These are phyloP conservation scores for Endotrypanum monterogeii DNA, from an alignment of 208 protist genomes.

Conservation along the genomic window DNA sequence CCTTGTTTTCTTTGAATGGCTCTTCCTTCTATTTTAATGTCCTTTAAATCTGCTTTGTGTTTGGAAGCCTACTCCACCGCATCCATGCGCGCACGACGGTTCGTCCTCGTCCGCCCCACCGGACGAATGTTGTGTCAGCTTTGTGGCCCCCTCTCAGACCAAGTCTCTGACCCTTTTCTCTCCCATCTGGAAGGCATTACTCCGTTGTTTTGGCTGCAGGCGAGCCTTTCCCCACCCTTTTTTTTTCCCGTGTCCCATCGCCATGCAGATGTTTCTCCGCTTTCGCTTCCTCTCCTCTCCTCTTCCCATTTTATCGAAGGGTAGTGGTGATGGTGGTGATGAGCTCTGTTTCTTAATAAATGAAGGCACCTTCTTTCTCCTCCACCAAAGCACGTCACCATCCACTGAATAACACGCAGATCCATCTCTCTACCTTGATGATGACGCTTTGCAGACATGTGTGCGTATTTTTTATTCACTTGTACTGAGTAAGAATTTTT, in stretches of 20 bases:
- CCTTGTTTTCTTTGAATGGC: not conserved
- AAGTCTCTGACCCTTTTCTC: not conserved
- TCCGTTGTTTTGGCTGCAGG: no score
- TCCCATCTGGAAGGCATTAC: no score
- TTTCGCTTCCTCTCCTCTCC: not conserved
- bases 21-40: not conserved
- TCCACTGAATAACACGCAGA: no score
- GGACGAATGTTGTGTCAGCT: not conserved
- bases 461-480: no score
- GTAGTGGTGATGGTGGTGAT: no score
- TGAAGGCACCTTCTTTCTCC: no score
- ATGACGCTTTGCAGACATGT: no score
- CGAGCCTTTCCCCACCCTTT: no score
- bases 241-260: not conserved
- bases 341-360: no score
- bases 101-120: not conserved
- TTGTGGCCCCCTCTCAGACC: not conserved
- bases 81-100: not conserved
- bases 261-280: not conserved
- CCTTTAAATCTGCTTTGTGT: not conserved
- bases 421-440: no score
- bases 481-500: no score
- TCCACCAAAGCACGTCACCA: no score
- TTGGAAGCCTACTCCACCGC: not conserved
- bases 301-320: not conserved